Base-by-base conservation (phyloP, 768 basidiomycete genomes). In the Phaeotremella fagi region DNA sequence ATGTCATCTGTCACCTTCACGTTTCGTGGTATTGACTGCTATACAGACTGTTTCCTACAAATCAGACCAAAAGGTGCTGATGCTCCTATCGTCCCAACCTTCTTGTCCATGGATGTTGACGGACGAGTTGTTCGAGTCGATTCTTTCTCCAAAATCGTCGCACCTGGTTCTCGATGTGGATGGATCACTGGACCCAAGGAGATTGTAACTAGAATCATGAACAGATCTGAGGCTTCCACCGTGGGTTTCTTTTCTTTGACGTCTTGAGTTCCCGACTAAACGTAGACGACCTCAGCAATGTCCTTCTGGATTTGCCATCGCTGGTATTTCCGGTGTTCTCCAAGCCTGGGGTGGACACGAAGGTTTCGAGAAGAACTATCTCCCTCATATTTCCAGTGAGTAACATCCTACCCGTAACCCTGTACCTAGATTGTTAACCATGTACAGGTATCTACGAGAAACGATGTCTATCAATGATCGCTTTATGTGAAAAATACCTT, bases 21-120 rank as follows among this genome's bases (percentile, higher is more conserved):
- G 22, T 36, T 4, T 42, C 38, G 1, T 16, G 1, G 1, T 37
- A 41, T 24, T 31, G 52, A 27, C 26, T 44, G 36, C 54, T 26
- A 24, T 54, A 75, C 57, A 64, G 67, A 71, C 62, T 71, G 62
- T 45, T 71, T 63, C 63, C 61, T 71, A 15, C 70, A 71, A 52
- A 65, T 70, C 47, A 51, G 66, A 23, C 59, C 60, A 25, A 54
- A 68, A 16, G 66, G 66, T 12, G 61, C 55, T 5, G 51, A 57
- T 14, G 50, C 52, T 16, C 63, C 63, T 20, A 61, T 65, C 45
- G 49, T 60, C n/a, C 60, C 66, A n/a, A 50, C 52, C 41, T 65
- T 68, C 60, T 48, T 68, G 4, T 63, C 61, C 4, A 18, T 68
- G 16, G 68, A 70, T 50, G 60, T 58, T 12, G 62, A 63, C 38